Percentiles rank a stretch among this genome's conserved stretches.
Conservation (phyloP, 768 basidiomycete species). For the Hypholoma fasciculare region DNA sequence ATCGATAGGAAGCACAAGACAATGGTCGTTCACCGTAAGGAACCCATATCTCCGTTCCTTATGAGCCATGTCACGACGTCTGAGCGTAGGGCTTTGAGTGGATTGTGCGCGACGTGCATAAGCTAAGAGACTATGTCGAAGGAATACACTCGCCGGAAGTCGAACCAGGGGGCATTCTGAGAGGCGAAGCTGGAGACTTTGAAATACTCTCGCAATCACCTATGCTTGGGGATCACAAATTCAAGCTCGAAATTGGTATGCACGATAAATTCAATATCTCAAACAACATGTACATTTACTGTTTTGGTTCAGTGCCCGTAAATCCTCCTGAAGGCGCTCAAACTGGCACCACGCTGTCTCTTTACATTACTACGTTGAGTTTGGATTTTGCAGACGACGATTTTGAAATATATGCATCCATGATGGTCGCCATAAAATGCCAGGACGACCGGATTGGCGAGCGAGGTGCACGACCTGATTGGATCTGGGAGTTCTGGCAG, state of each 20-base stretch:
- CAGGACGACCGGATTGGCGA: slow-evolving; percentile 60
- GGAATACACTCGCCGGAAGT: slow-evolving; percentile 27
- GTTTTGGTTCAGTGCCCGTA: slow-evolving; percentile 20
- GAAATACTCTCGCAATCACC: slow-evolving; percentile 67
- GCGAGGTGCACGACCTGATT: slow-evolving; percentile 64
- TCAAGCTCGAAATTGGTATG: slow-evolving; percentile 71
- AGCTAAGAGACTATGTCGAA: slow-evolving; percentile 61
- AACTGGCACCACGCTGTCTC: slow-evolving; percentile 45
- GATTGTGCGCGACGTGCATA: slow-evolving; percentile 58
- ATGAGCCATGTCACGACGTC: neutral
- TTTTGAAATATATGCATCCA: slow-evolving; percentile 61
- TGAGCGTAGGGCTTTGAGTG: slow-evolving; percentile 68
- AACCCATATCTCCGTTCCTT: neutral
- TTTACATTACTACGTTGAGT: slow-evolving; percentile 68
- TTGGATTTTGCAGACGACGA: slow-evolving; percentile 60
- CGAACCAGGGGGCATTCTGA: slow-evolving; percentile 26
- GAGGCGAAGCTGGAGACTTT: slow-evolving; percentile 44
- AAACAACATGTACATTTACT: neutral
- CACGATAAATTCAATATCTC: neutral
- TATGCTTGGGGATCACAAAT: slow-evolving; percentile 66
- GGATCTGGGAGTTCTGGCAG: slow-evolving; percentile 76
- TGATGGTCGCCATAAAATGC: slow-evolving; percentile 74
- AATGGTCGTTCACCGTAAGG: slow-evolving; percentile 66
- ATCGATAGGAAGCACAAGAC: slow-evolving; percentile 50
- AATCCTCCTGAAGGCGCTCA: slow-evolving; percentile 22